Evolutionary conservation across 352 stramenopile genomes (phyloP).

Genomic region (Pythium grandisporangium): DNA sequence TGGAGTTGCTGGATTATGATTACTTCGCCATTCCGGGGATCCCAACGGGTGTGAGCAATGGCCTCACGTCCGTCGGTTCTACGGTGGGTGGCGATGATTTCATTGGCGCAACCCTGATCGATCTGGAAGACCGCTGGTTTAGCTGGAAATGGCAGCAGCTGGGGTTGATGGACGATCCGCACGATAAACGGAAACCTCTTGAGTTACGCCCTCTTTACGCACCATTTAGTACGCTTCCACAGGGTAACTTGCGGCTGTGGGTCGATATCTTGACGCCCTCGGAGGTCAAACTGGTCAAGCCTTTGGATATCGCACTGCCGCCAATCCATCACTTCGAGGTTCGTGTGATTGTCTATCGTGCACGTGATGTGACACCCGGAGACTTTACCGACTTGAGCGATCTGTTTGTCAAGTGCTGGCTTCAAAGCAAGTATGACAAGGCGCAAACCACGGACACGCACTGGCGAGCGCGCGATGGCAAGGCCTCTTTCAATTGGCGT

Average conservation of each 20-base stretch:
- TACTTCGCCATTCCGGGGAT: slow-evolving; percentile 53
- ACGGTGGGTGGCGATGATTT: slow-evolving; percentile 76
- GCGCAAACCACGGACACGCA: slow-evolving; percentile 85
- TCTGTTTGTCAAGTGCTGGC: slow-evolving; percentile 85
- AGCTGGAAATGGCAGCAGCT: slow-evolving; percentile 77
- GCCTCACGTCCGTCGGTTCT: slow-evolving; percentile 30
- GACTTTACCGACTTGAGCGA: slow-evolving; percentile 86
- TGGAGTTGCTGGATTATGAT: slow-evolving; percentile 71
- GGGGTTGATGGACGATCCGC: slow-evolving; percentile 18
- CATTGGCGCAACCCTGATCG: slow-evolving; percentile 88
- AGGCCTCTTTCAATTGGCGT: slow-evolving; percentile 88
- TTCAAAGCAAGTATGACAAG: slow-evolving; percentile 69
- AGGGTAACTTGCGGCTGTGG: slow-evolving; percentile 76
- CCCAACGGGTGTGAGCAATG: slow-evolving; percentile 39
- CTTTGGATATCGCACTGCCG: slow-evolving; percentile 78
- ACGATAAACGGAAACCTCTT: slow-evolving; percentile 47
- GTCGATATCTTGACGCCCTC: slow-evolving; percentile 81
- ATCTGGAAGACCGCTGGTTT: slow-evolving; percentile 92
- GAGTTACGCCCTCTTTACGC: slow-evolving; percentile 57
- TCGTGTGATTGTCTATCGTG: slow-evolving; percentile 89
- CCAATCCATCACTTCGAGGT: slow-evolving; percentile 77
- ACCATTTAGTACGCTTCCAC: slow-evolving; percentile 58
- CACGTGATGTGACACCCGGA: slow-evolving; percentile 77
- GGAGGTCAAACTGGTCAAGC: slow-evolving; percentile 59
- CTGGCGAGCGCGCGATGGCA: slow-evolving; percentile 83